Percentiles rank a stretch among this genome's conserved stretches.
Evolutionary conservation across 306 rosid species (phyloP).

Genomic region (Crotalaria pallida): DNA sequence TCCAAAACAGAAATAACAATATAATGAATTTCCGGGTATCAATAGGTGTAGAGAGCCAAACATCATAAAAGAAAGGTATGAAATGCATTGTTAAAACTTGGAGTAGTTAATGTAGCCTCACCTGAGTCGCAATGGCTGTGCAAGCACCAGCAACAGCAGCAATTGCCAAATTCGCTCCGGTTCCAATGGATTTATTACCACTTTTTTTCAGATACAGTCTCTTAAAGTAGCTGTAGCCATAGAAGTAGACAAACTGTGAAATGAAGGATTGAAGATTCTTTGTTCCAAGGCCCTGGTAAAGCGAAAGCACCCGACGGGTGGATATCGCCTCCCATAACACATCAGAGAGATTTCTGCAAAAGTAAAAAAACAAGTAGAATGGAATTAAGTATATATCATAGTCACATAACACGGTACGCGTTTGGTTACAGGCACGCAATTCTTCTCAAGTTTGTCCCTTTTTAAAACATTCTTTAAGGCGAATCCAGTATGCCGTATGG

Average conservation of each 20-base stretch:
- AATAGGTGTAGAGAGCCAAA: neutral
- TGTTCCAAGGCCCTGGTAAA: constrained; percentile 94
- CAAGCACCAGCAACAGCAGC: constrained; percentile 99
- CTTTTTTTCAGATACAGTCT: constrained; percentile 69
- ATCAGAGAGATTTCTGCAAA: constrained; percentile 78
- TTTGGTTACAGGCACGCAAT: no score
- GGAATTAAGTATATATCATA: constrained; percentile 10
- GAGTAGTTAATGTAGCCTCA: constrained; percentile 30
- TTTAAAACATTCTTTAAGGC: no score
- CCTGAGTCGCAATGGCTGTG: constrained; percentile 93
- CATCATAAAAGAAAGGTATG: neutral
- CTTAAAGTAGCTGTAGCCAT: constrained; percentile 96
- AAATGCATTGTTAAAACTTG: neutral
- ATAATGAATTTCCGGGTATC: neutral
- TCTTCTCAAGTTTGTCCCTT: no score
- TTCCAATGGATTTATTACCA: constrained; percentile 75
- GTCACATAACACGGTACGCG: no score
- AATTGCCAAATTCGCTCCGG: constrained; percentile 66
- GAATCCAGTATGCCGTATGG: no score
- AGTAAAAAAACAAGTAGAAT: constrained; percentile 24
- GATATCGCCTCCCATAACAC: constrained; percentile 89
- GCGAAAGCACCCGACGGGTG: constrained; percentile 64
- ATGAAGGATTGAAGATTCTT: constrained; percentile 91
- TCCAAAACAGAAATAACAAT: neutral
- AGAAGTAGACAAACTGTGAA: constrained; percentile 89